Base-by-base conservation (phyloP, 2,329 filamentous ascomycete genomes). In the Cercospora citrullina region DNA sequence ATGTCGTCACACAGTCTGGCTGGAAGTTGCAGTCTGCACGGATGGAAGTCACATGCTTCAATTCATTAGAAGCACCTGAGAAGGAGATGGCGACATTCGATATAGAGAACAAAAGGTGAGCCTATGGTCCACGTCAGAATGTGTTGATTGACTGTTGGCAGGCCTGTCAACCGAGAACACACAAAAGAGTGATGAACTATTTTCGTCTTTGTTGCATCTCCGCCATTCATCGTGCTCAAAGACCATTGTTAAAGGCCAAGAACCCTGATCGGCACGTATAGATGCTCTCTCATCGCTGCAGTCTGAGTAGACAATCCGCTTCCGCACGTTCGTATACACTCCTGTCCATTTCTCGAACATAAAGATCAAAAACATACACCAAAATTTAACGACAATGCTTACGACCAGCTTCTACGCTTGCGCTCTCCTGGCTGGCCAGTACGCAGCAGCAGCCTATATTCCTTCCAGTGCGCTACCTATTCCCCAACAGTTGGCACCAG, bases 371-470 rank as follows among this genome's bases (percentile, higher is more conserved):
- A 48, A 63, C 10, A n/a, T 5, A 16, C 5, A 3, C 14, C 33
- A 16, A 39, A 6, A 28, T 23, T 7, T 21, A 4, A 45, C 59
- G 39, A 61, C 42, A n/a, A 63, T 63, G 60, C n/a, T 53, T 26
- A 63, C 60, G 26, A 31, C 39, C 30, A 53, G 48, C 60, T 31
- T 53, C 28, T 18, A 31, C 60, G 48, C 28, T 2, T 63, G 39
- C 42, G 60, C 39, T 36, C 45, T 63, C 36, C 45, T 63, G 60
- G 60, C 60, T 16, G 60, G 42, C 60, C 60, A 55, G 60, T 53
- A 63, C 45, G 60, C 45, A 63, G 45, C 45, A 53, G 60, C 60
- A 36, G 60, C 30, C 10, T 63, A 63, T 9, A 30, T 63, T 26
- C 60, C 60, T 21, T 16, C n/a, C 30, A 18, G 10, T 14, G 10